phyloP scores from a whole-genome alignment of 2,329 filamentous ascomycete genomes.

The Cercospora sp. region DNA sequence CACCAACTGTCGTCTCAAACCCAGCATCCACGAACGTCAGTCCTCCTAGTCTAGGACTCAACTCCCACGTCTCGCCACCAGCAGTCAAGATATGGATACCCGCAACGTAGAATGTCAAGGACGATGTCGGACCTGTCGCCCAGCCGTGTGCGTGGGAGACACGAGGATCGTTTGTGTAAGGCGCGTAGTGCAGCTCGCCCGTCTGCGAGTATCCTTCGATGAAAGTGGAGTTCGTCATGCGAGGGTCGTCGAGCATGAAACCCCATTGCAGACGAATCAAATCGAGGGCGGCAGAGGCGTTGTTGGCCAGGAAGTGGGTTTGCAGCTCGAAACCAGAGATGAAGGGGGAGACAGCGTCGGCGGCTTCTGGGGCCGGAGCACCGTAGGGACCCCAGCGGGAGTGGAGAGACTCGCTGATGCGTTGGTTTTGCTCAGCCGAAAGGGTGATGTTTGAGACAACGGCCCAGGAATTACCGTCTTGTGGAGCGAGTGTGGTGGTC shows the following conservation, averaged over 20 bases:
- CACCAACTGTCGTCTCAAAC: slow-evolving; percentile 49
- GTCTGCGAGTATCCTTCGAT: slow-evolving; percentile 53
- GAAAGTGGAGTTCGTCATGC: slow-evolving; percentile 56
- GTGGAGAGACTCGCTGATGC: slow-evolving; percentile 40
- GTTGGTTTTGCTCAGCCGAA: slow-evolving; percentile 33
- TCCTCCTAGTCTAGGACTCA: slow-evolving; percentile 49
- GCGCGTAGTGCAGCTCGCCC: slow-evolving; percentile 52
- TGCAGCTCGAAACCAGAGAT: slow-evolving; percentile 51
- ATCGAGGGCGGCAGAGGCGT: slow-evolving; percentile 44
- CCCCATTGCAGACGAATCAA: slow-evolving; percentile 52
- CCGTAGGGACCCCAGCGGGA: slow-evolving; percentile 47
- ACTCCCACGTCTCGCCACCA: slow-evolving; percentile 45
- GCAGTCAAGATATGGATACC: slow-evolving; percentile 46
- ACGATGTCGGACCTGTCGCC: slow-evolving; percentile 51
- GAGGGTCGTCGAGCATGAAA: slow-evolving; percentile 57
- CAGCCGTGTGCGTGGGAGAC: slow-evolving; percentile 54
- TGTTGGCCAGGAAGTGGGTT: slow-evolving; percentile 46
- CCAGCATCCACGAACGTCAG: slow-evolving; percentile 47
- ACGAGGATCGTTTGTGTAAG: slow-evolving; percentile 51
- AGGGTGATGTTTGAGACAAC: slow-evolving; percentile 43
- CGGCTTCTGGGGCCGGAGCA: slow-evolving; percentile 51
- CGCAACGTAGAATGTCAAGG: slow-evolving; percentile 48
- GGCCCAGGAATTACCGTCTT: slow-evolving; percentile 49
- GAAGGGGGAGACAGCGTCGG: slow-evolving; percentile 50
- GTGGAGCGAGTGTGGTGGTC: slow-evolving; percentile 48